Conservation (phyloP, 768 basidiomycete species). For the Symmetrospora coprosmae region DNA sequence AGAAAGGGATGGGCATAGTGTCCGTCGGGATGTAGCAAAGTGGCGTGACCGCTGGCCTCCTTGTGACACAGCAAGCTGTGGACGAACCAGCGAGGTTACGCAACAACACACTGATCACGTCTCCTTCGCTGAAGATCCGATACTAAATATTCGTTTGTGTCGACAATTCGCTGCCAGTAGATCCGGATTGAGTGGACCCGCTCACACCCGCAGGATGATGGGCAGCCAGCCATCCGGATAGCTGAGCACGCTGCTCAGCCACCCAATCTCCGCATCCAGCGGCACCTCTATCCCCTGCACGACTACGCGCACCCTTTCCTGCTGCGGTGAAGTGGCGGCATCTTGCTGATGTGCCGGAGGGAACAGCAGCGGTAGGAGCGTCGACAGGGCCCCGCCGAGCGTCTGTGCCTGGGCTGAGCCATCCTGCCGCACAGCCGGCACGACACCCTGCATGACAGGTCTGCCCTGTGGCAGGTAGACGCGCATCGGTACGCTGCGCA, state of each 20-base stretch:
- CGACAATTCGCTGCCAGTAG: too few species aligned
- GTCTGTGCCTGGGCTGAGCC: conserved; percentile 58
- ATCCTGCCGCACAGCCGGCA: conserved; percentile 59
- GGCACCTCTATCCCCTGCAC: conserved; percentile 74
- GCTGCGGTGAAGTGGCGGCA: conserved; percentile 51
- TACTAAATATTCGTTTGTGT: too few species aligned
- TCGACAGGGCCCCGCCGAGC: conserved; percentile 52
- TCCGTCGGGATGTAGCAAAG: too few species aligned
- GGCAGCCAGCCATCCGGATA: conserved; percentile 82
- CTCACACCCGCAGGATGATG: too few species aligned
- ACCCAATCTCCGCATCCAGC: conserved; percentile 74
- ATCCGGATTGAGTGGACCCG: too few species aligned
- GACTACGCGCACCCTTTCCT: not conserved
- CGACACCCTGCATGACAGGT: conserved; percentile 78
- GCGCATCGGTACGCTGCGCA: conserved; percentile 74
- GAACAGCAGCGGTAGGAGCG: conserved; percentile 68
- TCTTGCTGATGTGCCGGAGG: conserved; percentile 41
- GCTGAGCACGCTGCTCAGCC: conserved; percentile 80
- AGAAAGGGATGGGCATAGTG: too few species aligned
- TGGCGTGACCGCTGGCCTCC: too few species aligned
- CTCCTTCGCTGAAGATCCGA: too few species aligned
- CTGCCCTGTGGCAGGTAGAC: conserved; percentile 72
- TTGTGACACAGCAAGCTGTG: too few species aligned
- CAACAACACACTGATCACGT: too few species aligned
- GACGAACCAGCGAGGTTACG: too few species aligned